Evolutionary conservation across 805 yeast species (phyloP), one percentile per base, ranked within the genome.

Genomic region (Maudiozyma bulderi): DNA sequence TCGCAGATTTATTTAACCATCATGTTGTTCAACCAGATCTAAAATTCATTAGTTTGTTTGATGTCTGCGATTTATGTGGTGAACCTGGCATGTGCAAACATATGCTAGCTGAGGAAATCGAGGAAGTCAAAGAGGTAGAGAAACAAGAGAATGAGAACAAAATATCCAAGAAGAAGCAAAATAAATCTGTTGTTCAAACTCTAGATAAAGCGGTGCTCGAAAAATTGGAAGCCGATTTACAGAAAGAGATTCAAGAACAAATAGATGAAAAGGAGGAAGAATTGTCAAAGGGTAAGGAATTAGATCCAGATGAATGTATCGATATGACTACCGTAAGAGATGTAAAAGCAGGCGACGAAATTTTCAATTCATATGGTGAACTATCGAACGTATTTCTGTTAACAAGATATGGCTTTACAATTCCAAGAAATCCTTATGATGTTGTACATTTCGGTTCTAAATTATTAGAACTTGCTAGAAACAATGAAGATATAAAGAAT

Each of bases 1-100:
- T 89, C 13, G 97, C 96, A 0, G 96, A 90, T 66, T 68, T 91
- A 35, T 87, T 89, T 67, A 90, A 90, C 56, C 96, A 89, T 60
- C 63, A 73, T 6, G 73, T 67, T 11, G 80, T 65, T 1, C 58
- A 67, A 6, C 89, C 86, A 52, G 73, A 77, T 55, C 88, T 82
- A 8, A 83, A 81, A 64, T 86, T 88, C 59, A 84, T 79, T 50
- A 69, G 81, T 3, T 52, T 73, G 3, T 75, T 62, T 40, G 76
- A 75, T 30, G 84, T 78, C 3, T 79, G 84, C 58, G 69, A 56
- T 8, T 52, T 58, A 14, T 80, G 84, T 59, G 83, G 83, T 13
- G 69, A 64, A 15, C 54, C 62, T 7, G 65, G 68, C 7, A 69
- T 59, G 38, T 76, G 81, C 52, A 69, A 65, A 9, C 77, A 75